Evolutionary conservation across 306 rosid genomes (phyloP), one percentile per base, ranked within the genome.

Genomic region (Gastrolobium villosum): DNA sequence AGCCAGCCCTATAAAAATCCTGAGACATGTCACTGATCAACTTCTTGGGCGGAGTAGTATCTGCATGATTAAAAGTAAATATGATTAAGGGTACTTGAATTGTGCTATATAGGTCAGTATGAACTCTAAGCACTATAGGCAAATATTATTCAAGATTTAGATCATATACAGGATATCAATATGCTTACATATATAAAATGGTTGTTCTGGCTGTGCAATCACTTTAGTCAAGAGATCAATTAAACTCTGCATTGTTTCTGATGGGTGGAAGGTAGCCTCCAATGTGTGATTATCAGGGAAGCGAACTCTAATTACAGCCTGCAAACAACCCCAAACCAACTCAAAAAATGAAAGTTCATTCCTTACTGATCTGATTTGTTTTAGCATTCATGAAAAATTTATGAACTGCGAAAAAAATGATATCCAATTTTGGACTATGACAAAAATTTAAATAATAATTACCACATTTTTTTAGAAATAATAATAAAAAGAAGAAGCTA

Each of bases 251-350:
- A 96, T 44, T 61, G 89, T 91, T 76, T 96, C 99, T 2, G 97
- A 88, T 62, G 98, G 88, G 79, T 90, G 96, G 81, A 96, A 96
- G 20, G 84, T 83, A 64, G 83, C 94, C 92, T 95, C 99, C 49
- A 93, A 86, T 35, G 99, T 96, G 84, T 84, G 89, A 79, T 93
- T 90, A 82, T 96, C 99, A 8, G 98, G 98, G 84, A 96, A 93
- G 32, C 98, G 89, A 76, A 90, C 87, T 86, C 99, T 89, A 50
- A 96, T 83, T n/a, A 88, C 87, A 35, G 91, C 91, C 99, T 96
- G 89, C 86, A 85, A 41, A 73, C 68, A 83, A 57, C 20, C 46
- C 13, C 63, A 56, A 34, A 78, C 41, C 49, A 81, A 81, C 70
- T 65, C 43, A 57, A 31, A 57, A 52, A 10, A 74, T 50, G 26